Evolutionary conservation across 257 asterid genomes (phyloP), one percentile per base, ranked within the genome.

Genomic region (Eucommia ulmoides): DNA sequence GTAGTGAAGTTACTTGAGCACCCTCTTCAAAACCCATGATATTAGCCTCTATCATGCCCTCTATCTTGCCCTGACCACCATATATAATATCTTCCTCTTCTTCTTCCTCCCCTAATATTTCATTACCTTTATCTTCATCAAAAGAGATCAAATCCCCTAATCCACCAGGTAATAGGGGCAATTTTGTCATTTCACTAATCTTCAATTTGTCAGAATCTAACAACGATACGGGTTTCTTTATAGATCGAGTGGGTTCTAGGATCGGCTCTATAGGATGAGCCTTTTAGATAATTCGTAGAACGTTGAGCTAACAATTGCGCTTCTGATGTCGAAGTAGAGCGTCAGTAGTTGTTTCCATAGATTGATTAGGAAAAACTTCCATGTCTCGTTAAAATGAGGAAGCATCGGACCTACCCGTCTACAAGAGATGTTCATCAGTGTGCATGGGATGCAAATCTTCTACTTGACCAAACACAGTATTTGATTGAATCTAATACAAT

Each of bases 331-430:
- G 77, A 79, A 88, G 92, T 51, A 88, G 65, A 75, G 63, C 58
- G 58, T 81, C 97, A 16, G 56, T 62, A 55, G 53, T 71, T 25
- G 86, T 68, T 74, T 88, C 88, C 72, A 93, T 95, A 71, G 83
- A 65, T 63, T 79, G 82, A 56, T 84, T 79, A 72, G 92, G 88
- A 62, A 84, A 58, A 14, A 76, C 53, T 68, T 88, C 97, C 82
- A 83, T 71, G 93, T 83, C 93, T 55, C 70, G 70, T 50, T 56
- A 84, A 47, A 17, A 26, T 45, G 71, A 65, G 5, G 81, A 46
- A 33, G 63, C 14, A 48, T 64, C 88, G 15, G 2, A 60, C 82
- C 81, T 69, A 68, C 92, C 97, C 81, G 97, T 73, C 95, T 88
- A 88, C 60, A 83, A 52, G 69, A 56, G n/a, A n/a, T n/a, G n/a